Conservation (phyloP, 164 flowering plant genomes). For the Stephania japonica region DNA sequence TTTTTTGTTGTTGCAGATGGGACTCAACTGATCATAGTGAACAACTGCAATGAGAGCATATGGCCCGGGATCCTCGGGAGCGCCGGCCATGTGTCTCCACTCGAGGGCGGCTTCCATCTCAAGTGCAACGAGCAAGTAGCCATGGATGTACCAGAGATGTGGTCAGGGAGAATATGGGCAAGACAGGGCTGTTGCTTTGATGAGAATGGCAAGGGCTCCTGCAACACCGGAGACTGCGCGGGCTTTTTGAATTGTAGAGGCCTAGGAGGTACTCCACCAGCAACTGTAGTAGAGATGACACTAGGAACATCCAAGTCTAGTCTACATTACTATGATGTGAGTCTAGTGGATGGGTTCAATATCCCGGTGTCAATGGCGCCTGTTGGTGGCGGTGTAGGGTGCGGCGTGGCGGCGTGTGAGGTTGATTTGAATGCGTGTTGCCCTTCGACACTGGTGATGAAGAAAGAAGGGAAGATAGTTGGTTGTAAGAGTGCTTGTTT, state of each 20-base stretch:
- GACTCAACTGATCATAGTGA: constrained; percentile 44
- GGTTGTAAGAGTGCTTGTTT: constrained; percentile 84
- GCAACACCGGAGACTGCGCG: constrained; percentile 52
- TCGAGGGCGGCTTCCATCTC: constrained; percentile 77
- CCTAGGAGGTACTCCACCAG: constrained; percentile 55
- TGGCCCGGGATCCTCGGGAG: constrained; percentile 76
- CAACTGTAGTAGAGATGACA: constrained; percentile 63
- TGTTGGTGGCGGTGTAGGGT: constrained; percentile 55
- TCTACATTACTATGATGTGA: constrained; percentile 66
- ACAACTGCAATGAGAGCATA: constrained; percentile 58
- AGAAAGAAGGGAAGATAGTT: constrained; percentile 44
- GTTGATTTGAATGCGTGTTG: constrained; percentile 58
- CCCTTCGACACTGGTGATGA: constrained; percentile 57
- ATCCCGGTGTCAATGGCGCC: constrained; percentile 76
- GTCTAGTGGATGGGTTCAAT: constrained; percentile 76
- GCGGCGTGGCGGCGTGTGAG: constrained; percentile 61
- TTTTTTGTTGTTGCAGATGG: constrained; percentile 47
- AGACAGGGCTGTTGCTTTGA: constrained; percentile 53
- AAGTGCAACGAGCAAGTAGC: constrained; percentile 32
- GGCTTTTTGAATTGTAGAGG: constrained; percentile 45
- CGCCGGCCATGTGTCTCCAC: constrained; percentile 58
- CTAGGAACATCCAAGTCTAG: constrained; percentile 38
- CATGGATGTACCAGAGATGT: constrained; percentile 32
- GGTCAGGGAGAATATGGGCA: constrained; percentile 68
- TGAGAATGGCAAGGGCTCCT: constrained; percentile 31